A percentile compares a stretch with the other conserved stretches of the same genome.
Conservation (phyloP, 768 basidiomycete genomes). For the Sarcodon aspratus region DNA sequence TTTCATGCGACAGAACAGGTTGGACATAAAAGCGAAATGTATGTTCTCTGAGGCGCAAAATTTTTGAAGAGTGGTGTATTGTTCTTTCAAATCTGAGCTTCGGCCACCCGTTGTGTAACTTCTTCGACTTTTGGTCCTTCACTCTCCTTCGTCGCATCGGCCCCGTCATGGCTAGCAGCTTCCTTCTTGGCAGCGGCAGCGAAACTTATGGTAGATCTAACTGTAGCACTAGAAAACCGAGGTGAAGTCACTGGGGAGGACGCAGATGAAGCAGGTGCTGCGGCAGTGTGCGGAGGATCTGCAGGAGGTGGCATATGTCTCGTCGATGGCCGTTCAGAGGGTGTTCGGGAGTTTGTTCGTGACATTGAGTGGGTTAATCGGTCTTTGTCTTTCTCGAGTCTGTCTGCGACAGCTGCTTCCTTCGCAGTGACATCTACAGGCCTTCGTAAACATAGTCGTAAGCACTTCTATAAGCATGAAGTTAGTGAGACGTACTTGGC, state of each 20-base stretch:
- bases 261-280: conserved; percentile 2
- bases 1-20: no score
- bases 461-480: background rate
- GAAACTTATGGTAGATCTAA: conserved; percentile 72
- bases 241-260: conserved; percentile 4
- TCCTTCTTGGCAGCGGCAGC: conserved; percentile 48
- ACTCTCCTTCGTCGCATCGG: background rate
- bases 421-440: conserved; percentile 76
- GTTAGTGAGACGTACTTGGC: conserved; percentile 45
- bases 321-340: conserved; percentile 12
- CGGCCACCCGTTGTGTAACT: conserved; percentile 21
- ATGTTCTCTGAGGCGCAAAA: no score
- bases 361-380: conserved; percentile 27
- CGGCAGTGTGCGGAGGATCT: background rate
- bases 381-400: conserved; percentile 51
- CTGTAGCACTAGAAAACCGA: conserved; percentile 14
- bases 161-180: conserved; percentile 1
- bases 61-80: background rate
- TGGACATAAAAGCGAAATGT: no score
- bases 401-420: conserved; percentile 67
- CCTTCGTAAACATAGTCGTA: conserved; percentile 22
- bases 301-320: no score
- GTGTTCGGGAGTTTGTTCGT: conserved; percentile 26
- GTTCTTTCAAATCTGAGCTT: conserved; percentile 20
- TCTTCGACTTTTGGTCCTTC: conserved; percentile 11